phyloP scores from a whole-genome alignment of 2,329 filamentous ascomycete species.

The Karstenula rhodostoma region DNA sequence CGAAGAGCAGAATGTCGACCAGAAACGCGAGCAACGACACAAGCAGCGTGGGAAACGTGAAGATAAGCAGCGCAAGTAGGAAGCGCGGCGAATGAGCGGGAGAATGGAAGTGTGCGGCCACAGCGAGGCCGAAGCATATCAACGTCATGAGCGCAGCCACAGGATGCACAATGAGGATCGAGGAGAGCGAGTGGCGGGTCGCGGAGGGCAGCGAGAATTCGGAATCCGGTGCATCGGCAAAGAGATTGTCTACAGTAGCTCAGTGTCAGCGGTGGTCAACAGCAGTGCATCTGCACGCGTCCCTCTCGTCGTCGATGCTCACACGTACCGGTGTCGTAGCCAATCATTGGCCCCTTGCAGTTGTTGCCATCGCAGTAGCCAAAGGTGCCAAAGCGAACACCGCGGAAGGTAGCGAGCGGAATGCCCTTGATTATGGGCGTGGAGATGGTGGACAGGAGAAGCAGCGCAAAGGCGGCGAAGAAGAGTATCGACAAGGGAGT shows the following conservation, averaged over 20 bases:
- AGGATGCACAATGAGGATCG: constrained; percentile 91
- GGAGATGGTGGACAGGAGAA: constrained; percentile 88
- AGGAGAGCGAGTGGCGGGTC: constrained; percentile 75
- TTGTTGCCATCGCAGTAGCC: constrained; percentile 75
- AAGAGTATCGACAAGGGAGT: constrained; percentile 90
- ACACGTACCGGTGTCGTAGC: constrained; percentile 81
- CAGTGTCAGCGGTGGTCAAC: constrained; percentile 22
- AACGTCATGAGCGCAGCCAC: constrained; percentile 87
- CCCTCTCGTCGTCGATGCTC: neutral
- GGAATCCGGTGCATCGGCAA: constrained; percentile 53
- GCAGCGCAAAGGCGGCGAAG: constrained; percentile 81
- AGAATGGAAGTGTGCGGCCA: constrained; percentile 83
- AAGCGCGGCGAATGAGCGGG: constrained; percentile 91
- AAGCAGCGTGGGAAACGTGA: constrained; percentile 84
- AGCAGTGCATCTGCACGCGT: neutral
- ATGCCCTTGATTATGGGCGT: constrained; percentile 88
- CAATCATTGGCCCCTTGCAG: constrained; percentile 80
- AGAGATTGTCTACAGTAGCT: constrained; percentile 55
- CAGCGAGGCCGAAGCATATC: constrained; percentile 81
- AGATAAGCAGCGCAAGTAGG: constrained; percentile 82
- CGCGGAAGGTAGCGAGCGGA: constrained; percentile 78
- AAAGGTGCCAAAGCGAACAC: constrained; percentile 89
- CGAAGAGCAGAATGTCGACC: constrained; percentile 91
- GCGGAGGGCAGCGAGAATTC: constrained; percentile 72
- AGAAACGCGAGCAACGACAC: constrained; percentile 87